These are phyloP conservation scores for Cladorrhinum sp. DNA, from an alignment of 2,329 filamentous ascomycete genomes.

Conservation along the genomic window DNA sequence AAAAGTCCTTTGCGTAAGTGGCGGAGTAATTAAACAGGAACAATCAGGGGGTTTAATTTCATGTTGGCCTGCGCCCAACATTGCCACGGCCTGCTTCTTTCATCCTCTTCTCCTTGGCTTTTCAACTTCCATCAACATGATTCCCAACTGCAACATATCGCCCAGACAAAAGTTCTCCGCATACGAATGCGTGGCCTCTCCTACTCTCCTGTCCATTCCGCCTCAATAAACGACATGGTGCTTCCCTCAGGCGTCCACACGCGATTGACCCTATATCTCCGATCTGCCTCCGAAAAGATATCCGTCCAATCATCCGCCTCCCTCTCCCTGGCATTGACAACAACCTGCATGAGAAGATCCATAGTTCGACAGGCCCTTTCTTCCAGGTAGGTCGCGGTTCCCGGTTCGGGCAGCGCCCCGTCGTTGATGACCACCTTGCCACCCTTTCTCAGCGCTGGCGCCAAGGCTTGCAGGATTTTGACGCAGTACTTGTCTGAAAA, in stretches of 20 bases:
- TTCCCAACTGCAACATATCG: too few relatives aligned
- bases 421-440: slow-evolving; percentile 29
- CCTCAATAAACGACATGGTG: slow-evolving; percentile 23
- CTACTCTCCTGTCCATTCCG: slow-evolving; percentile 18
- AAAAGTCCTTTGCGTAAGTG: too few relatives aligned
- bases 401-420: not conserved
- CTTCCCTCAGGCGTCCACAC: slow-evolving; percentile 20
- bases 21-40: too few relatives aligned
- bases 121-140: too few relatives aligned
- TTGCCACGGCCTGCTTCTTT: too few relatives aligned
- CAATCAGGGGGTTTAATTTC: too few relatives aligned
- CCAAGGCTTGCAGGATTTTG: slow-evolving; percentile 31
- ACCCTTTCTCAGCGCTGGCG: slow-evolving; percentile 31
- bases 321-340: slow-evolving; percentile 21
- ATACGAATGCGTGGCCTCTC: too few relatives aligned
- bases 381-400: slow-evolving; percentile 1
- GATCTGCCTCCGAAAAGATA: slow-evolving; percentile 20
- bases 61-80: too few relatives aligned
- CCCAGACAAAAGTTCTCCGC: too few relatives aligned
- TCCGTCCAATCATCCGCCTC: slow-evolving; percentile 23
- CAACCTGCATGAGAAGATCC: slow-evolving; percentile 22
- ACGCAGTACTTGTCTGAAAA: slow-evolving; percentile 35
- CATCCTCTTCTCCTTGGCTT: too few relatives aligned
- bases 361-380: slow-evolving; percentile 21
- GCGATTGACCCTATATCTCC: slow-evolving; percentile 13